phyloP scores from a whole-genome alignment of 768 basidiomycete species.

The Leucocoprinus leucothites region DNA sequence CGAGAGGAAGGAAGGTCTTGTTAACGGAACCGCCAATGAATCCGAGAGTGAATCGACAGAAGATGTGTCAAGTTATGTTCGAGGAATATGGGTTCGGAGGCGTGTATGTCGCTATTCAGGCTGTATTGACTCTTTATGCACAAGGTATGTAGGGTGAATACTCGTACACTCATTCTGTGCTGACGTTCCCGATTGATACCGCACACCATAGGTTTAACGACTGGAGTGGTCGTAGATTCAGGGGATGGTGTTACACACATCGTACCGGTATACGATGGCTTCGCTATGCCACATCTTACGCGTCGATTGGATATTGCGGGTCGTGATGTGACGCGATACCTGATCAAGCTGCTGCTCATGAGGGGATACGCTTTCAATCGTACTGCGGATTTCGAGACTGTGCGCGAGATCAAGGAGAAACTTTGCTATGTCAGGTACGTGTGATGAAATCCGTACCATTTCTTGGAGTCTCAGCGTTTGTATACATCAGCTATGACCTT shows the following conservation, averaged over 20 bases:
- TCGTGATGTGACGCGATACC: constrained; percentile 95
- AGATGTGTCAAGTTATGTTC: constrained; percentile 99
- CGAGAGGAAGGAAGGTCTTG: constrained; percentile 82
- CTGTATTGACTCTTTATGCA: constrained; percentile 95
- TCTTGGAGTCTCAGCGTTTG: constrained; percentile 2
- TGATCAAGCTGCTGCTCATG: constrained; percentile 99
- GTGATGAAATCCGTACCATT: neutral
- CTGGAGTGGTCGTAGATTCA: constrained; percentile 98
- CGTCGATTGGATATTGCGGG: constrained; percentile 96
- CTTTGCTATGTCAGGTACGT: constrained; percentile 92
- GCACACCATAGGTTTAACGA: constrained; percentile 76
- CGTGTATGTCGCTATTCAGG: constrained; percentile 98
- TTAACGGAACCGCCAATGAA: constrained; percentile 99
- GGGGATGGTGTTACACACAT: constrained; percentile 99
- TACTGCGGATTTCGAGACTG: constrained; percentile 99
- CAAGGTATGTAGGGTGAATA: constrained; percentile 67
- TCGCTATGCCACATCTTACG: constrained; percentile 91
- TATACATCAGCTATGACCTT: constrained; percentile 77
- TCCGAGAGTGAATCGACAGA: constrained; percentile 86
- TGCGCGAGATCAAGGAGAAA: constrained; percentile 98
- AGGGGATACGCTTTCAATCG: constrained; percentile 99
- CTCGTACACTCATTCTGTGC: neutral
- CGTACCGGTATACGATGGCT: constrained; percentile 98
- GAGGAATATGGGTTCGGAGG: constrained; percentile 96
- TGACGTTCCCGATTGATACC: neutral